These are phyloP conservation scores for Pontederia paniculata DNA, from an alignment of 176 grass and related monocot species.

Conservation along the genomic window DNA sequence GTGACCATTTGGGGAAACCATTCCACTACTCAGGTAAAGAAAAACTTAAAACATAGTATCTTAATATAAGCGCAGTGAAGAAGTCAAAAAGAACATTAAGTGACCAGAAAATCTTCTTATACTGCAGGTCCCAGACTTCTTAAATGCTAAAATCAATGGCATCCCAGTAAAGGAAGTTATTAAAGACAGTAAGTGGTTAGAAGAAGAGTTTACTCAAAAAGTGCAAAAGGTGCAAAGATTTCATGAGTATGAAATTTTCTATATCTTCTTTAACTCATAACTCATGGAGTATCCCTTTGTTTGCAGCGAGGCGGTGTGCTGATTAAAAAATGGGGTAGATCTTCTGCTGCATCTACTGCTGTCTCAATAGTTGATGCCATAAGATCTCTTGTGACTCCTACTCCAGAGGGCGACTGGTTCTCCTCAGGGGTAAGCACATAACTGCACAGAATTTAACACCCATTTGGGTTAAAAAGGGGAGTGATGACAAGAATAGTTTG, in stretches of 20 bases:
- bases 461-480: no score
- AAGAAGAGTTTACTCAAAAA: constrained; percentile 72
- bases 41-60: constrained; percentile 6
- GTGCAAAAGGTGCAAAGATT: constrained; percentile 57
- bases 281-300: neutral
- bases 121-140: constrained; percentile 91
- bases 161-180: constrained; percentile 71
- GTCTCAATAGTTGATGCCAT: constrained; percentile 90
- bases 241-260: neutral
- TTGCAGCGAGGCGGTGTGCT: constrained; percentile 77
- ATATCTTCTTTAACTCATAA: neutral
- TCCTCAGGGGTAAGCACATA: constrained; percentile 56
- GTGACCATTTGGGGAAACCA: constrained; percentile 99
- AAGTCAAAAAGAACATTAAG: neutral
- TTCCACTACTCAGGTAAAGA: constrained; percentile 86
- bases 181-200: constrained; percentile 75
- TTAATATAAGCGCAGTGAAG: neutral
- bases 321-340: constrained; percentile 96
- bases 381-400: constrained; percentile 77
- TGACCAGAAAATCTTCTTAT: neutral
- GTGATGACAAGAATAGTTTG: no score
- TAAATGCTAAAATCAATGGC: constrained; percentile 89
- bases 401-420: constrained; percentile 87
- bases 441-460: neutral
- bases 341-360: constrained; percentile 91